phyloP scores from a whole-genome alignment of 2,329 filamentous ascomycete genomes.

The Claviceps sp. region DNA sequence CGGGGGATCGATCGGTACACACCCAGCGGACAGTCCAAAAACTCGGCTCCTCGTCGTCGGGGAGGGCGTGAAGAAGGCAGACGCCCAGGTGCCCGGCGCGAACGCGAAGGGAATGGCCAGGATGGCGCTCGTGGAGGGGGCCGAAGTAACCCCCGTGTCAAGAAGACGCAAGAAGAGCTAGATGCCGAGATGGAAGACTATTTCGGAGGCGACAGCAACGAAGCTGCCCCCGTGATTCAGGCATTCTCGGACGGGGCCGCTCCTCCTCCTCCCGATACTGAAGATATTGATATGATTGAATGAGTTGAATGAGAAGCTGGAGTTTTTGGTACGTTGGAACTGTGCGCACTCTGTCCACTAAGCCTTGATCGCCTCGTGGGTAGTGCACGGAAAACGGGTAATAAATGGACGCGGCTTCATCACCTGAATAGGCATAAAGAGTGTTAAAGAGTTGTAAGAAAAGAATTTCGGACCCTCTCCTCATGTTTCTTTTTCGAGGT shows the following conservation, averaged over 20 bases:
- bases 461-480: not conserved
- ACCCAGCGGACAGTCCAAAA: constrained; percentile 47
- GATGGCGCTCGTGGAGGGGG: constrained; percentile 23
- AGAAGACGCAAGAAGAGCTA: constrained; percentile 82
- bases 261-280: constrained; percentile 21
- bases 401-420: not conserved
- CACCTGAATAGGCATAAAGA: not conserved
- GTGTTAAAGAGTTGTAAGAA: not conserved
- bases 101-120: constrained; percentile 24
- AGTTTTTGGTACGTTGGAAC: not conserved
- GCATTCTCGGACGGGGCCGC: constrained; percentile 16
- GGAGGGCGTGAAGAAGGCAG: constrained; percentile 38
- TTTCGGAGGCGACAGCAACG: constrained; percentile 42
- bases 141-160: constrained; percentile 42
- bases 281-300: constrained; percentile 62
- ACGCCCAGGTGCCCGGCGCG: constrained; percentile 31
- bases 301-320: constrained; percentile 37
- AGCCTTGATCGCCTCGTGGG: not conserved
- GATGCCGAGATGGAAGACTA: constrained; percentile 98
- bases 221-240: constrained; percentile 18
- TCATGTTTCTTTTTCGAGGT: not conserved
- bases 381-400: not conserved
- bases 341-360: not conserved
- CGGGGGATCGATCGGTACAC: constrained; percentile 70
- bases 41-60: constrained; percentile 42